Conservation (phyloP, 73 alveolate species). For the Stentor coeruleus region DNA sequence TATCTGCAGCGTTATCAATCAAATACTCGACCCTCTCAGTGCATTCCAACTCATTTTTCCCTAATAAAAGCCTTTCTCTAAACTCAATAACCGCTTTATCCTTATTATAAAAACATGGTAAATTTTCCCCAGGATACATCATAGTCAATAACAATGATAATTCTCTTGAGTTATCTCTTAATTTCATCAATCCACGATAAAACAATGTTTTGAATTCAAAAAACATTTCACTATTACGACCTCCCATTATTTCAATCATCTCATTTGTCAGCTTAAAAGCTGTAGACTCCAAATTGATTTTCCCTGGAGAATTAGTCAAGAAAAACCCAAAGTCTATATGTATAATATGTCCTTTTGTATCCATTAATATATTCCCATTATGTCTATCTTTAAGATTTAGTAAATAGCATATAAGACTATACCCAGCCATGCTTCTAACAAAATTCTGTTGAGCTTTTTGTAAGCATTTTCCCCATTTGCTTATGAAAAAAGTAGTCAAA, state of each 20-base stretch:
- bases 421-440: constrained; percentile 95
- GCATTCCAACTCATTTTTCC: constrained; percentile 43
- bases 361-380: constrained; percentile 96
- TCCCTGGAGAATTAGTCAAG: constrained; percentile 94
- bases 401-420: constrained; percentile 90
- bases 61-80: constrained; percentile 67
- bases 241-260: constrained; percentile 90
- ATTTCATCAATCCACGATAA: constrained; percentile 56
- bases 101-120: constrained; percentile 77
- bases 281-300: constrained; percentile 90
- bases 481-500: background rate
- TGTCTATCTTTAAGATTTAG: constrained; percentile 96
- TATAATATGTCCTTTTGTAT: constrained; percentile 90
- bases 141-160: constrained; percentile 54
- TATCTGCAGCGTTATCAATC: constrained; percentile 66
- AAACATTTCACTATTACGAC: constrained; percentile 48
- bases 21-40: constrained; percentile 46
- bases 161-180: constrained; percentile 46
- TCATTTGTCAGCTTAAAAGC: constrained; percentile 96
- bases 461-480: constrained; percentile 22
- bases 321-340: constrained; percentile 99
- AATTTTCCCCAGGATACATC: constrained; percentile 58
- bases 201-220: constrained; percentile 36
- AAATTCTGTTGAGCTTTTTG: constrained; percentile 92
- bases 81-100: constrained; percentile 61